Evolutionary conservation across 768 basidiomycete species (phyloP).

Genomic region (Crassisporium funariophilum): DNA sequence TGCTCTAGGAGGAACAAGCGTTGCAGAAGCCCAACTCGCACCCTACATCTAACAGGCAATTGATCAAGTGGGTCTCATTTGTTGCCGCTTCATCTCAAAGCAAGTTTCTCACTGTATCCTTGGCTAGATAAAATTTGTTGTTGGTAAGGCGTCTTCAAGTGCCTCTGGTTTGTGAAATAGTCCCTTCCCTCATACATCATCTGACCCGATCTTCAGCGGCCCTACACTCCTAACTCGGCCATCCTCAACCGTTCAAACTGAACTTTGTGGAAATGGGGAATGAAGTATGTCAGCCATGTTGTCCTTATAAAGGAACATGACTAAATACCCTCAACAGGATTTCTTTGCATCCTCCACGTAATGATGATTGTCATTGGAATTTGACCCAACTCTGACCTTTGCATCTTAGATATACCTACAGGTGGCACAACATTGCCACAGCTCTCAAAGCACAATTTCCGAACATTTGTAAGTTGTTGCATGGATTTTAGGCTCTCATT

Average conservation of each 20-base stretch:
- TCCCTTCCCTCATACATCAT: not conserved
- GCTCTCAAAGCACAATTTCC: conserved; percentile 52
- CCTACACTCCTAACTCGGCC: conserved; percentile 43
- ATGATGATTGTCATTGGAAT: not conserved
- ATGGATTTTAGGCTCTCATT: no score
- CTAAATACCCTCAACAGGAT: no score
- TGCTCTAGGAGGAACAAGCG: conserved; percentile 47
- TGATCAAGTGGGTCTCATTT: conserved; percentile 43
- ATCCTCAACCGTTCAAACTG: conserved; percentile 52
- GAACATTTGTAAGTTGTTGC: conserved; percentile 44
- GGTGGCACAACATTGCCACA: conserved; percentile 52
- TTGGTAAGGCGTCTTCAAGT: conserved; percentile 53
- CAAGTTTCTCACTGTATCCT: no score
- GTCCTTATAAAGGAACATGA: no score
- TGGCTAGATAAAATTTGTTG: conserved; percentile 60
- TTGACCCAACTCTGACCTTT: not conserved
- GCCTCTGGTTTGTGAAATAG: conserved; percentile 30
- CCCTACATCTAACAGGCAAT: conserved; percentile 60
- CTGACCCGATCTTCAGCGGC: not conserved
- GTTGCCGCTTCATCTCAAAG: not conserved
- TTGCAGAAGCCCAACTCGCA: conserved; percentile 45
- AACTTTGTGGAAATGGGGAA: conserved; percentile 58
- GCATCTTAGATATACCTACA: conserved; percentile 46
- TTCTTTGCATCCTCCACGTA: conserved; percentile 30
- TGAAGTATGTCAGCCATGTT: no score